Evolutionary conservation across 371 early-diverging fungal species (phyloP).

Genomic region (Entomophthora muscae): DNA sequence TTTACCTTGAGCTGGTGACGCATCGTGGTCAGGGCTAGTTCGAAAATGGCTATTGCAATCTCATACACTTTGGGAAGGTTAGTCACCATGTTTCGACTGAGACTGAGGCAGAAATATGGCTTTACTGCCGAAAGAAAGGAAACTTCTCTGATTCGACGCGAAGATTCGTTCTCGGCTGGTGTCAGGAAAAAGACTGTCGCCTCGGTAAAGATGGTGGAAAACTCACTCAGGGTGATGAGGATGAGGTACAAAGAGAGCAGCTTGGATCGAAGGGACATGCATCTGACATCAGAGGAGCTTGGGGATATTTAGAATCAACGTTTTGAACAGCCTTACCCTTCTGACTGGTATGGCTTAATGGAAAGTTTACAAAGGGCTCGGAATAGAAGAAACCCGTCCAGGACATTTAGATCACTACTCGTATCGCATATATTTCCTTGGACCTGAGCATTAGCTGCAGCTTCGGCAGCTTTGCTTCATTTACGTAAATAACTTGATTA

Average conservation of each 20-base stretch:
- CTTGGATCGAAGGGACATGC: slow-evolving; percentile 37
- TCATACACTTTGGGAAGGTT: slow-evolving; percentile 64
- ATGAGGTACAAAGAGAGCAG: slow-evolving; percentile 40
- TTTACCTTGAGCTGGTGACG: slow-evolving; percentile 40
- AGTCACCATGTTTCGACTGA: slow-evolving; percentile 41
- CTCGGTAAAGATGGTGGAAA: slow-evolving; percentile 30
- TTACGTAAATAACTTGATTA: no score
- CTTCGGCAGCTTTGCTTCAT: slow-evolving; percentile 7
- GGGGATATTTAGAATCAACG: slow-evolving; percentile 13
- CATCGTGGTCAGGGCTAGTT: slow-evolving; percentile 44
- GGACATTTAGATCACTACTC: slow-evolving; percentile 10
- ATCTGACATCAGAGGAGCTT: slow-evolving; percentile 23
- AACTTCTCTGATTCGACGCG: slow-evolving; percentile 13
- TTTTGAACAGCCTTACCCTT: slow-evolving; percentile 6
- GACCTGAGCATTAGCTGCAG: slow-evolving; percentile 7
- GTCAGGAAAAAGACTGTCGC: slow-evolving; percentile 18
- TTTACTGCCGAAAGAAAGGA: slow-evolving; percentile 38
- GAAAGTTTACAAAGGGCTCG: slow-evolving; percentile 84
- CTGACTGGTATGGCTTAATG: slow-evolving; percentile 29
- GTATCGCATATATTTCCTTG: slow-evolving; percentile 6
- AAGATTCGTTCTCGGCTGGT: not conserved
- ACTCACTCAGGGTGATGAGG: slow-evolving; percentile 10
- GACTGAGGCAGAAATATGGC: slow-evolving; percentile 39
- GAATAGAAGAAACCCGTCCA: slow-evolving; percentile 74
- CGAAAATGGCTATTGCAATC: slow-evolving; percentile 62